phyloP scores from a whole-genome alignment of 2,329 filamentous ascomycete genomes.

The Aspergillus flavus region DNA sequence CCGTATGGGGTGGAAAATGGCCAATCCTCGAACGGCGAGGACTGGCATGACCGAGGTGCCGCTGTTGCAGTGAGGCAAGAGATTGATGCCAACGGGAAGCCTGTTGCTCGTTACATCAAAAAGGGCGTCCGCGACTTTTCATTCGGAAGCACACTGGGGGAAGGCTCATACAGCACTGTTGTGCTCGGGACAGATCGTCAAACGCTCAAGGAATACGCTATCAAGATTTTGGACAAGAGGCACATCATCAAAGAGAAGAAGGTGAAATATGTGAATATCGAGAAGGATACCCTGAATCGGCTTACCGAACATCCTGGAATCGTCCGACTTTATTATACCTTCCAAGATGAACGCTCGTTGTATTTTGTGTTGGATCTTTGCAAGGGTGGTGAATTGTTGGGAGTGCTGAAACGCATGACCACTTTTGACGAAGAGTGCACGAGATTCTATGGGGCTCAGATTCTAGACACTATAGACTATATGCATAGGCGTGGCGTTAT shows the following conservation, averaged over 20 bases:
- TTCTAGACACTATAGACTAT: conserved; percentile 93
- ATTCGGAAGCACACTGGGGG: conserved; percentile 86
- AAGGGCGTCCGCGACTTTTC: conserved; percentile 97
- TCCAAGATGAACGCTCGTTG: conserved; percentile 92
- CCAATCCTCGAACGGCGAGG: conserved; percentile 71
- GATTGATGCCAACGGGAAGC: conserved; percentile 80
- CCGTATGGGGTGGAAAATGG: conserved; percentile 62
- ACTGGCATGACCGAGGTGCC: conserved; percentile 96
- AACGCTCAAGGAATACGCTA: conserved; percentile 92
- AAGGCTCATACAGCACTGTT: conserved; percentile 97
- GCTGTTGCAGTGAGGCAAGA: conserved; percentile 81
- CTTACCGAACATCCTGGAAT: conserved; percentile 96
- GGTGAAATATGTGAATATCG: conserved; percentile 99
- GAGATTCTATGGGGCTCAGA: conserved; percentile 91
- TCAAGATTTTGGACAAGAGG: conserved; percentile 96
- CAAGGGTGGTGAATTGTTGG: conserved; percentile 86
- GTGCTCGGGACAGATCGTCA: conserved; percentile 90
- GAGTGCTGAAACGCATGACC: conserved; percentile 88
- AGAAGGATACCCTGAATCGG: conserved; percentile 96
- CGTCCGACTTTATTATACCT: conserved; percentile 96
- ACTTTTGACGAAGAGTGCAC: conserved; percentile 96
- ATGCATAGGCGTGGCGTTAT: conserved; percentile 98
- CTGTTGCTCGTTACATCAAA: conserved; percentile 81
- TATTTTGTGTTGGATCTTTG: conserved; percentile 97
- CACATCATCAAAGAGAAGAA: conserved; percentile 99